Conservation (phyloP, 306 rosid genomes). For the Hippophae rhamnoides region DNA sequence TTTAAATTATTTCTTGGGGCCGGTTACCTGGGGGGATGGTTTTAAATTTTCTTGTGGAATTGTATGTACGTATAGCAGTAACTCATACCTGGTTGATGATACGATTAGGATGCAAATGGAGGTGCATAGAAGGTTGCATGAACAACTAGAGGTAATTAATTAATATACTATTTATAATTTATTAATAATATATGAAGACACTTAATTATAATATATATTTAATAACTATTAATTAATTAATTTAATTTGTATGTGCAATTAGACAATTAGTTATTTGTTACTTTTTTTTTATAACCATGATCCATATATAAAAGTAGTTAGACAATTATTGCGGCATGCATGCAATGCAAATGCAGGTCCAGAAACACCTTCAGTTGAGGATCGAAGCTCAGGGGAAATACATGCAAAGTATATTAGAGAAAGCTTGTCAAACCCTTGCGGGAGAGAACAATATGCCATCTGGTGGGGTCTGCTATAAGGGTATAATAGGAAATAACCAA, state of each 20-base stretch:
- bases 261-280: too few relatives aligned
- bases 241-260: too few relatives aligned
- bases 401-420: slow-evolving; percentile 98
- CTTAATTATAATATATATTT: too few relatives aligned
- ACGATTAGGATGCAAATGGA: slow-evolving; percentile 96
- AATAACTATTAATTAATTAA: too few relatives aligned
- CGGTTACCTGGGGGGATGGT: slow-evolving; percentile 14
- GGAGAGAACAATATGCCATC: slow-evolving; percentile 70
- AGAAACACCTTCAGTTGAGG: slow-evolving; percentile 87
- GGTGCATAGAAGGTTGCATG: slow-evolving; percentile 97
- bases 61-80: slow-evolving; percentile 32
- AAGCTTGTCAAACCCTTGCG: slow-evolving; percentile 97
- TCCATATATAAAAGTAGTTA: too few relatives aligned
- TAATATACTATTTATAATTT: not conserved
- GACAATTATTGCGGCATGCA: too few relatives aligned
- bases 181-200: not conserved
- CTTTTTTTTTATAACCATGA: not conserved
- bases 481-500: slow-evolving; percentile 25
- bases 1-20: slow-evolving; percentile 15
- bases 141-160: slow-evolving; percentile 75
- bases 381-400: slow-evolving; percentile 99
- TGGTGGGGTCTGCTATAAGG: slow-evolving; percentile 36
- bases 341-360: slow-evolving; percentile 44
- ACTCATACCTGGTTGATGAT: slow-evolving; percentile 67
- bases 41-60: slow-evolving; percentile 35